These are phyloP conservation scores for Cryphonectria japonica DNA, from an alignment of 2,329 filamentous ascomycete genomes.

Conservation along the genomic window DNA sequence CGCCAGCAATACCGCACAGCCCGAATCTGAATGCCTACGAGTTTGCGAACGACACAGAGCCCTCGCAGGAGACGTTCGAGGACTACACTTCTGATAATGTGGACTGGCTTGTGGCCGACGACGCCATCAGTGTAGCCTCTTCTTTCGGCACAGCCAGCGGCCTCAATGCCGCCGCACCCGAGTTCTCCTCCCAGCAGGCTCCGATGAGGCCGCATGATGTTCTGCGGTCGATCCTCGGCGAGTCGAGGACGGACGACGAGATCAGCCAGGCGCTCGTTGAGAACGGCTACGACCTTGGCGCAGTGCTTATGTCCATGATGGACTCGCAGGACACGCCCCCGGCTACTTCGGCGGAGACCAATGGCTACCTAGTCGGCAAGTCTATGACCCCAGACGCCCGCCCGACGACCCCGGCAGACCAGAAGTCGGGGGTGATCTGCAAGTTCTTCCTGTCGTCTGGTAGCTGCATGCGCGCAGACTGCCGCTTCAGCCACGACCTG, in stretches of 20 bases:
- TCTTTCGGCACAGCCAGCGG: slow-evolving; percentile 69
- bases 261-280: slow-evolving; percentile 87
- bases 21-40: slow-evolving; percentile 94
- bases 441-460: slow-evolving; percentile 96
- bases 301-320: slow-evolving; percentile 88
- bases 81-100: slow-evolving; percentile 94
- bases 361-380: slow-evolving; percentile 80
- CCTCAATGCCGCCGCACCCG: slow-evolving; percentile 78
- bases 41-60: slow-evolving; percentile 80
- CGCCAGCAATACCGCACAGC: slow-evolving; percentile 89
- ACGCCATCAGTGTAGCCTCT: slow-evolving; percentile 78
- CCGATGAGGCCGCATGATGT: slow-evolving; percentile 99
- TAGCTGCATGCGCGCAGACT: slow-evolving; percentile 94
- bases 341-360: slow-evolving; percentile 45
- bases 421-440: slow-evolving; percentile 88
- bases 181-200: slow-evolving; percentile 72
- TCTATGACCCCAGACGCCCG: slow-evolving; percentile 78
- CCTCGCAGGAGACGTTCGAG: slow-evolving; percentile 83
- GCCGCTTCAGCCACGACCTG: slow-evolving; percentile 94
- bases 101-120: slow-evolving; percentile 95
- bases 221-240: slow-evolving; percentile 89
- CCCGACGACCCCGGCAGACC: slow-evolving; percentile 75
- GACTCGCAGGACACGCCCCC: slow-evolving; percentile 58
- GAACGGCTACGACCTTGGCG: slow-evolving; percentile 91
- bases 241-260: slow-evolving; percentile 88